Percentiles rank a stretch among this genome's conserved stretches.
Conservation (phyloP, 345 rosid genomes). For the Corymbia maculata region DNA sequence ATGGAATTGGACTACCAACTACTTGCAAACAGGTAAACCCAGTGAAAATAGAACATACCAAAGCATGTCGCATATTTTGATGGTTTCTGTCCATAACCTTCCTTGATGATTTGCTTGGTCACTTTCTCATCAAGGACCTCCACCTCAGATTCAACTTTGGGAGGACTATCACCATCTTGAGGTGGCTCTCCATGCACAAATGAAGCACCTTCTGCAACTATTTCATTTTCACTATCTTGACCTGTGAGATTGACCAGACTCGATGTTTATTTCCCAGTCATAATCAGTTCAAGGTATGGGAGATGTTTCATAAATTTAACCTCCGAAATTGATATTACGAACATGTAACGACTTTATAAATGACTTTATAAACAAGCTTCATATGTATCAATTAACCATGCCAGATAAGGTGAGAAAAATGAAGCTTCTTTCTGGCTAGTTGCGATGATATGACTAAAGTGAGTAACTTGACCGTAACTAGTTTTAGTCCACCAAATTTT, state of each 20-base stretch:
- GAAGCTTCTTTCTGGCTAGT: neutral
- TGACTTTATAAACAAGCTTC: neutral
- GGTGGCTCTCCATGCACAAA: constrained; percentile 49
- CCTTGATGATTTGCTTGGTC: constrained; percentile 77
- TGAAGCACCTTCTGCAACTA: constrained; percentile 46
- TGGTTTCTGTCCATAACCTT: constrained; percentile 88
- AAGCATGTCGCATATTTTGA: constrained; percentile 89
- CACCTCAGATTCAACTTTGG: constrained; percentile 56
- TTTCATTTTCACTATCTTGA: constrained; percentile 43
- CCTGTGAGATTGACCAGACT: neutral
- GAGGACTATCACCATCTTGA: constrained; percentile 52
- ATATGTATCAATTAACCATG: neutral
- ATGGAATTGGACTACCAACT: neutral
- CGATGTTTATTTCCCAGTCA: neutral
- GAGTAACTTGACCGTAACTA: neutral
- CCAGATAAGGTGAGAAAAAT: neutral
- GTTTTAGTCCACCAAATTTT: neutral
- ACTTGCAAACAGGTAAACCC: neutral
- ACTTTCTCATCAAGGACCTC: constrained; percentile 78
- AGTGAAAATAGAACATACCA: constrained; percentile 17
- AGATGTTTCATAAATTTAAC: neutral
- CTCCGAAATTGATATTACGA: neutral
- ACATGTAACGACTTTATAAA: neutral
- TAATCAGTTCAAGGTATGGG: neutral
- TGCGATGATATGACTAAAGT: neutral